Percentiles rank a stretch among this genome's conserved stretches.
Evolutionary conservation across 257 asterid species (phyloP).

Genomic region (Henckelia pumila): DNA sequence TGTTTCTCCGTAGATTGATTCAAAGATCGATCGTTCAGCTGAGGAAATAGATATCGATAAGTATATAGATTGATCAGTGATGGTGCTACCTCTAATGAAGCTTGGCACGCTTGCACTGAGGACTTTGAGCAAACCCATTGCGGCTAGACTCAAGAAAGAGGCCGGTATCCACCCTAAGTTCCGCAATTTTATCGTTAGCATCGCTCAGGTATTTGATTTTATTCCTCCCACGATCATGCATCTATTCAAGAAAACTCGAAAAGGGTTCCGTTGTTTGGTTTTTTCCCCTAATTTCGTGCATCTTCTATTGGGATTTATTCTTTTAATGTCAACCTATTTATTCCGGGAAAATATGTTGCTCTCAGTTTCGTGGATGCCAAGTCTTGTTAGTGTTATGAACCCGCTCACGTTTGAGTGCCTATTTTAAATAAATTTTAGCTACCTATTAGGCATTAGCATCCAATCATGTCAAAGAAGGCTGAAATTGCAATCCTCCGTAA

Average conservation of each 20-base stretch:
- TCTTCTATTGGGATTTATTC: not conserved
- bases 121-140: slow-evolving; percentile 79
- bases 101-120: slow-evolving; percentile 76
- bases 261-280: not conserved
- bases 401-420: not conserved
- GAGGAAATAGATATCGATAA: not conserved
- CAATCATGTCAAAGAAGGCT: not conserved
- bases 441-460: not conserved
- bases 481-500: not conserved
- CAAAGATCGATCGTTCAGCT: not conserved
- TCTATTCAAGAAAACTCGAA: not conserved
- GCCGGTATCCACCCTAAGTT: slow-evolving; percentile 71
- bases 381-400: not conserved
- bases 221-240: not conserved
- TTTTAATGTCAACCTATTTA: not conserved
- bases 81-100: slow-evolving; percentile 75
- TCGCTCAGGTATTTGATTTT: slow-evolving; percentile 63
- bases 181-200: slow-evolving; percentile 58
- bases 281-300: not conserved
- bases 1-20: not conserved
- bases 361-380: not conserved
- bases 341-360: not conserved
- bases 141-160: slow-evolving; percentile 70
- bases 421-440: too few species aligned
- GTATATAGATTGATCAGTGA: slow-evolving; percentile 17